Evolutionary conservation across 2,329 filamentous ascomycete species (phyloP), one percentile per base, ranked within the genome.

Genomic region (Fusarium camptoceras): DNA sequence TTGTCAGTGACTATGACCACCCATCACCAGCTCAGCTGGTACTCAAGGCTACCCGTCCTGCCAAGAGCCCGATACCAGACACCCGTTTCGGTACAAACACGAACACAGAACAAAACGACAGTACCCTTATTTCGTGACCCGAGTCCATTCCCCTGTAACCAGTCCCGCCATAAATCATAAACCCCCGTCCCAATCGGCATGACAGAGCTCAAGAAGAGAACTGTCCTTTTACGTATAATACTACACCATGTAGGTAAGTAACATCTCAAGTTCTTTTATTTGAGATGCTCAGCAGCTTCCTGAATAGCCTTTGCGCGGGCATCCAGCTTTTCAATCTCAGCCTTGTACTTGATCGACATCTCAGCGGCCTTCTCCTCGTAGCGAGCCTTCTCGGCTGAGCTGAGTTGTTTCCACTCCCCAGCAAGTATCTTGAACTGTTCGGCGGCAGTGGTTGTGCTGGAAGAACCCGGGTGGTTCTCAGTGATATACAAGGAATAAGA

Each of bases 351-450:
- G 39, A 66, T 56, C 16, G 27, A 25, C 9, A 63, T 57, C 25
- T 59, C 54, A 9, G 65, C 60, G 20, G 76, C 66, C 22, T 77
- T 70, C 22, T 83, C 80, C 5, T 73, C 51, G 70, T 79, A 86
- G 6, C 76, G 72, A 76, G 82, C 64, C 75, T 83, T 85, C 69
- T 86, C 82, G 1, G 78, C 68, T 2, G 74, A 74, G 42, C 79
- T 73, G 55, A 88, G 55, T 2, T 48, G 53, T 66, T 80, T 84
- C 86, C 86, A 89, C 61, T 83, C 78, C 4, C 63, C 20, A 31
- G 56, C 56, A 16, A 84, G 56, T 7, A 34, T 48, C 63, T 69
- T 72, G 59, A 78, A 37, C 6, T 22, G 7, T 25, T 59, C 62
- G 6, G 30, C 43, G 0, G 77, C 8, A 25, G 55, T 55, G 5